Evolutionary conservation across 257 asterid genomes (phyloP), one percentile per base, ranked within the genome.

Genomic region (Petunia axillaris): DNA sequence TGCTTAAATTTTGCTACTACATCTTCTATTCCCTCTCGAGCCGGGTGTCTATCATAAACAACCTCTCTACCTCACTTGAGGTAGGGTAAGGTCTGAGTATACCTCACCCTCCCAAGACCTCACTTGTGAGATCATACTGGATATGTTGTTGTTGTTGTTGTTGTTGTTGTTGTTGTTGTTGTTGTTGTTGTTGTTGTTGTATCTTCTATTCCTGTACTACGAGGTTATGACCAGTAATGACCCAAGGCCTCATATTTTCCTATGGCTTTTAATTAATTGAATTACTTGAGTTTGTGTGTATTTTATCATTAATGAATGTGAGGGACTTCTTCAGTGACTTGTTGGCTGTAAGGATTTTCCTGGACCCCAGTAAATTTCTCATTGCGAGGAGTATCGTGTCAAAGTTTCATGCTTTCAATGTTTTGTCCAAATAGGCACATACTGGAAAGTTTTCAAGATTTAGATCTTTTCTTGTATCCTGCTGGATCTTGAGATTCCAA

Each of bases 251-350:
- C 59, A 10, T 71, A 70, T 48, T 71, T 68, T 25, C 59, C 43
- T 2, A 46, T 46, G 46, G 40, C 62, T 73, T 73, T 73, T 73
- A 73, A 50, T 9, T 73, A 66, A 41, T 43, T 41, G 55, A 41
- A 70, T 70, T 16, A 9, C 77, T 46, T 70, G 59, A 46, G 46
- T 46, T 68, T 70, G 16, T 68, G 59, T 35, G 9, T 39, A 9
- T 16, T 35, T 50, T 71, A 25, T 11, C 11, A 5, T 44, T 73
- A 71, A 10, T 14, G 46, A 16, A 58, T 35, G 48, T 2, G 41
- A 70, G 25, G 46, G 77, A 70, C 76, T 70, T 70, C 59, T 70
- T 25, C 11, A 71, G 60, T 39, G 25, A 71, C 60, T 48, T 71
- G 1, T 5, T 46, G 60, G 77, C 60, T 50, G 43, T 50, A 35